phyloP scores from a whole-genome alignment of 768 basidiomycete species.

The Amanita phalloides region DNA sequence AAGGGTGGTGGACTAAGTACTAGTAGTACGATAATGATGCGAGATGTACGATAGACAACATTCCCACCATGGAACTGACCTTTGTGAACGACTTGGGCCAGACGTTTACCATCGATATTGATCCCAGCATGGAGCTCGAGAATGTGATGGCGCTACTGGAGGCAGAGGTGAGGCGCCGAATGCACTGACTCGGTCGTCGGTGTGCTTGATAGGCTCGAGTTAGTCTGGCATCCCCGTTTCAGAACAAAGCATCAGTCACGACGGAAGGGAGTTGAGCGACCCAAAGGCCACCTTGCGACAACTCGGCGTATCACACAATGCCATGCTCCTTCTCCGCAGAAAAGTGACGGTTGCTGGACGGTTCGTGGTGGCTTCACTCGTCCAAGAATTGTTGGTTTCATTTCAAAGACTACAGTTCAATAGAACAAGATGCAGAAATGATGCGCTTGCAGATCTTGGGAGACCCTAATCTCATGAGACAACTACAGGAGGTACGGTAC shows the following conservation, averaged over 20 bases:
- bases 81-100: slow-evolving; percentile 62
- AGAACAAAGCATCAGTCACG: slow-evolving; percentile 66
- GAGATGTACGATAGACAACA: too few relatives aligned
- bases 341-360: slow-evolving; percentile 31
- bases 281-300: slow-evolving; percentile 59
- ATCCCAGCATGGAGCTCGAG: slow-evolving; percentile 84
- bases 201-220: not conserved
- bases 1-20: too few relatives aligned
- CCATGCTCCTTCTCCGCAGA: slow-evolving; percentile 61
- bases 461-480: slow-evolving; percentile 68
- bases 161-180: slow-evolving; percentile 60
- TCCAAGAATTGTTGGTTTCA: too few relatives aligned
- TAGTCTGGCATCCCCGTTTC: slow-evolving; percentile 64
- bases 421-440: slow-evolving; percentile 81
- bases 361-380: slow-evolving; percentile 11
- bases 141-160: slow-evolving; percentile 92
- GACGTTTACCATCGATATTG: slow-evolving; percentile 68
- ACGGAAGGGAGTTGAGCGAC: slow-evolving; percentile 55
- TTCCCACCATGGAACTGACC: slow-evolving; percentile 43
- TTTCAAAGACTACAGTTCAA: slow-evolving; percentile 29
- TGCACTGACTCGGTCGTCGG: not conserved
- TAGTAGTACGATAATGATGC: too few relatives aligned
- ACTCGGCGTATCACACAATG: slow-evolving; percentile 47
- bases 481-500: slow-evolving; percentile 47
- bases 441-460: slow-evolving; percentile 84